Evolutionary conservation across 768 basidiomycete genomes (phyloP).

Genomic region (Erythrobasidium yunnanense): DNA sequence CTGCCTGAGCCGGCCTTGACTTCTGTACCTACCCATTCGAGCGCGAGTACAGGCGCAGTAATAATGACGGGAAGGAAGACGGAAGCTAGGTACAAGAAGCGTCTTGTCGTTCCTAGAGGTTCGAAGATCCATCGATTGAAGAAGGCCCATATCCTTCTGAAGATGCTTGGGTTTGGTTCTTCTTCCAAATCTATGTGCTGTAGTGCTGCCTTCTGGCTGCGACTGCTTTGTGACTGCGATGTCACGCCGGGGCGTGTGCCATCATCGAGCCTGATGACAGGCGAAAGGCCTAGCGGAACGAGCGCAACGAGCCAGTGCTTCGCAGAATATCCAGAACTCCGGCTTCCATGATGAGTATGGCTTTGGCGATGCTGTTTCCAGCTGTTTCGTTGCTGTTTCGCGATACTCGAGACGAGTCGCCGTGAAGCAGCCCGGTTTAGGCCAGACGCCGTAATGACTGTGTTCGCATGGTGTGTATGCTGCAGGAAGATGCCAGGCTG

Average conservation of each 20-base stretch:
- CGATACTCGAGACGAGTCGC: too few species aligned
- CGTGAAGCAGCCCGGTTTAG: too few species aligned
- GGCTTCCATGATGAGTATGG: background rate
- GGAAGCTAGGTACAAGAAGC: conserved; percentile 70
- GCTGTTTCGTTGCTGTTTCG: background rate
- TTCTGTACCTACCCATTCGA: conserved; percentile 42
- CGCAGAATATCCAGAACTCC: background rate
- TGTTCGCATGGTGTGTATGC: too few species aligned
- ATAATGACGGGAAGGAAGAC: conserved; percentile 82
- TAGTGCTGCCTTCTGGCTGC: background rate
- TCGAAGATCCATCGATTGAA: conserved; percentile 55
- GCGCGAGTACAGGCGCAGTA: conserved; percentile 67
- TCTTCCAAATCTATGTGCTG: background rate
- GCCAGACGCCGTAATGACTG: too few species aligned
- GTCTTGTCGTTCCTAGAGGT: conserved; percentile 65
- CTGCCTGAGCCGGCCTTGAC: conserved; percentile 41
- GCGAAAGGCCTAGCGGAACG: background rate
- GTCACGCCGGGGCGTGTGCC: too few species aligned
- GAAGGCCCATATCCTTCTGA: background rate
- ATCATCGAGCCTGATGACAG: background rate
- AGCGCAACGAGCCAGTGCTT: background rate
- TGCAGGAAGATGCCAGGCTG: too few species aligned
- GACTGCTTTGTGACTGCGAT: too few species aligned
- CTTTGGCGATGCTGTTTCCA: background rate
- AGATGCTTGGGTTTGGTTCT: background rate